Conservation (phyloP, 176 grass and related monocot genomes). For the Juncus inflexus region DNA sequence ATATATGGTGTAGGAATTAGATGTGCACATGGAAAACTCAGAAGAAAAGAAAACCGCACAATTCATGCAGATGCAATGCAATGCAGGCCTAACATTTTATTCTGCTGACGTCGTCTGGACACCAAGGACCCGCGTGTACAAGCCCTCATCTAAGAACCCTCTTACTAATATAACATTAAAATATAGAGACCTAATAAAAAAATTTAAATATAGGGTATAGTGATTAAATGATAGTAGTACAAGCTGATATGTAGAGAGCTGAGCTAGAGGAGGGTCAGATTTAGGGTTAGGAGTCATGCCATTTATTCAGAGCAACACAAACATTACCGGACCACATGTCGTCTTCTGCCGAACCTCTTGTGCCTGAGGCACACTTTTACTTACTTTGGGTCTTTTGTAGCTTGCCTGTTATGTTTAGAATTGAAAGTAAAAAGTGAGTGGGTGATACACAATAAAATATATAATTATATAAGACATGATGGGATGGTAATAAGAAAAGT, state of each 20-base stretch:
- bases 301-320: constrained; percentile 7
- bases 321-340: too few species aligned
- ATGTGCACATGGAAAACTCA: neutral
- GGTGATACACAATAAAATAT: neutral
- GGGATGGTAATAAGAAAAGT: too few species aligned
- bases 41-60: neutral
- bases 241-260: neutral
- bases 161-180: neutral
- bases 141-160: constrained; percentile 1
- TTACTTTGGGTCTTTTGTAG: neutral
- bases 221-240: neutral
- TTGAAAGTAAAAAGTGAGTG: neutral
- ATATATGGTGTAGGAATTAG: too few species aligned
- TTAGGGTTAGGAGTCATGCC: constrained; percentile 3
- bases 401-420: neutral
- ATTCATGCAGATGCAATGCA: neutral
- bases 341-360: too few species aligned
- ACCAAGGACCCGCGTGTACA: constrained; percentile 8
- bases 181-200: too few species aligned
- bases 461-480: neutral
- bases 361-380: neutral
- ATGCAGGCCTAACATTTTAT: too few species aligned
- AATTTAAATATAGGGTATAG: neutral
- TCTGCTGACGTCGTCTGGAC: constrained; percentile 18
- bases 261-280: neutral